A percentile compares a stretch with the other conserved stretches of the same genome.
These are phyloP conservation scores for Blastocladiella emersonii DNA, from an alignment of 371 early-diverging fungal species.

Conservation along the genomic window DNA sequence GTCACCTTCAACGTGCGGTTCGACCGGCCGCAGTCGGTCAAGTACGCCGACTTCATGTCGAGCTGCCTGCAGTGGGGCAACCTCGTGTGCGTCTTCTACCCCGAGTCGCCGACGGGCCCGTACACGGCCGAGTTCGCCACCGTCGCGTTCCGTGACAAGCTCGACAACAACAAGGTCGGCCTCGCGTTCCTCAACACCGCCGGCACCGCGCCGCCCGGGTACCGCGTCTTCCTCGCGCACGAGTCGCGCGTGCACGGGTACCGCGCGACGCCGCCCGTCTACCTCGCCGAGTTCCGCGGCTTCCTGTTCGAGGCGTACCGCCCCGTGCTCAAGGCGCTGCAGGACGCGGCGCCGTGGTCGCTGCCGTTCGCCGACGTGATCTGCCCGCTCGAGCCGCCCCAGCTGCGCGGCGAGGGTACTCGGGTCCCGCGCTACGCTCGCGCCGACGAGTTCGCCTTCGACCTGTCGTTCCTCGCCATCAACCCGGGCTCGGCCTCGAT, in stretches of 20 bases:
- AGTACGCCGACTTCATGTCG: not conserved
- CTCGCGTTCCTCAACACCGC: too few species aligned
- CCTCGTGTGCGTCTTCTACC: not conserved
- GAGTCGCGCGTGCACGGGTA: too few species aligned
- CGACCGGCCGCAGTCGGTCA: too few species aligned
- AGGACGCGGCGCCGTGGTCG: conserved; percentile 17
- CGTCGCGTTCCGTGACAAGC: not conserved
- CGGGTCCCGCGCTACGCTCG: conserved; percentile 17
- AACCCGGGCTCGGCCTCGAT: too few species aligned
- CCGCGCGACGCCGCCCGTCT: conserved; percentile 10
- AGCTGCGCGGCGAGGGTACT: conserved; percentile 6
- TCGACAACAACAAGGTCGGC: too few species aligned
- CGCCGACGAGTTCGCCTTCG: conserved; percentile 19
- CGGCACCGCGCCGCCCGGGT: too few species aligned
- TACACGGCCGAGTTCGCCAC: not conserved
- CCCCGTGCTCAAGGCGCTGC: conserved; percentile 26
- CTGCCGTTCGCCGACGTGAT: conserved; percentile 24
- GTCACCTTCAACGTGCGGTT: too few species aligned
- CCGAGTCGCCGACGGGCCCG: not conserved
- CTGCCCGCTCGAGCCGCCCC: conserved; percentile 12
- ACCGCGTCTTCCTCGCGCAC: too few species aligned
- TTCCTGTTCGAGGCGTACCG: conserved; percentile 28
- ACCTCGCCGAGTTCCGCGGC: conserved; percentile 24
- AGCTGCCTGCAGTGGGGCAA: not conserved
- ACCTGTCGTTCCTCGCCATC: conserved; percentile 11